phyloP scores from a whole-genome alignment of 202 grass and related monocot genomes.

The Setaria italica region DNA sequence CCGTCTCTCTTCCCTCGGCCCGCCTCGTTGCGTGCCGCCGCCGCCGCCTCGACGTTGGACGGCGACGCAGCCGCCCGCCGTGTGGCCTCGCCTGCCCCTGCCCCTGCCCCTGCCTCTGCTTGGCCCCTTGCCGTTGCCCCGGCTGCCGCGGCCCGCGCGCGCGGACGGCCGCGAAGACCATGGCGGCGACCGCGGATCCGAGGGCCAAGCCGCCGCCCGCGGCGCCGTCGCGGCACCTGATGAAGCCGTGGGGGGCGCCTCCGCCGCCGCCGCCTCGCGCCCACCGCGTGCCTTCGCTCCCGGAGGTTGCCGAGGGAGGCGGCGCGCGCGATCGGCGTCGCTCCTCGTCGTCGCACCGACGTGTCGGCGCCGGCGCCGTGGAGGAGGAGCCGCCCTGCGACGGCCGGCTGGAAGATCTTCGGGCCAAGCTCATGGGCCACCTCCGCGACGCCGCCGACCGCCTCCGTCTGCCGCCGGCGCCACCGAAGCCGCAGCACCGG shows the following conservation, averaged over 20 bases:
- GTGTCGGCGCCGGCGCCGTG: neutral
- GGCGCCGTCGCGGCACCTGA: constrained; percentile 42
- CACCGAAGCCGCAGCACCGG: neutral
- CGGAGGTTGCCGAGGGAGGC: constrained; percentile 15
- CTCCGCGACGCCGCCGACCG: constrained; percentile 50
- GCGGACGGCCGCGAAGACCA: constrained; percentile 24
- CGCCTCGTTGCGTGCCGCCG: constrained; percentile 19
- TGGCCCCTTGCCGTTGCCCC: too few relatives aligned
- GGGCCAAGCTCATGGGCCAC: constrained; percentile 65
- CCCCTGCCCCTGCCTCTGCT: neutral
- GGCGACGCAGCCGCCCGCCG: neutral
- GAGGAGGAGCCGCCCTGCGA: neutral
- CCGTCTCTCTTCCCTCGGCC: neutral
- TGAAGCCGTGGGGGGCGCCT: constrained; percentile 47
- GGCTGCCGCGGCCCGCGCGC: neutral
- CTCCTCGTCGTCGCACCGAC: constrained; percentile 52
- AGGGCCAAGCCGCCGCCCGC: constrained; percentile 53
- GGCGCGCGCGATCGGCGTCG: constrained; percentile 47
- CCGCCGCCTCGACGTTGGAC: constrained; percentile 17
- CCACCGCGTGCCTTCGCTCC: constrained; percentile 34
- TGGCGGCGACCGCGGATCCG: constrained; percentile 73
- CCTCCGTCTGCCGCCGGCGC: constrained; percentile 32
- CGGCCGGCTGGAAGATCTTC: constrained; percentile 46
- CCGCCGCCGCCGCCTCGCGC: constrained; percentile 24
- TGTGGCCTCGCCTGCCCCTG: neutral